phyloP scores from a whole-genome alignment of 495 filamentous ascomycete species.

The Xylaria castorea region DNA sequence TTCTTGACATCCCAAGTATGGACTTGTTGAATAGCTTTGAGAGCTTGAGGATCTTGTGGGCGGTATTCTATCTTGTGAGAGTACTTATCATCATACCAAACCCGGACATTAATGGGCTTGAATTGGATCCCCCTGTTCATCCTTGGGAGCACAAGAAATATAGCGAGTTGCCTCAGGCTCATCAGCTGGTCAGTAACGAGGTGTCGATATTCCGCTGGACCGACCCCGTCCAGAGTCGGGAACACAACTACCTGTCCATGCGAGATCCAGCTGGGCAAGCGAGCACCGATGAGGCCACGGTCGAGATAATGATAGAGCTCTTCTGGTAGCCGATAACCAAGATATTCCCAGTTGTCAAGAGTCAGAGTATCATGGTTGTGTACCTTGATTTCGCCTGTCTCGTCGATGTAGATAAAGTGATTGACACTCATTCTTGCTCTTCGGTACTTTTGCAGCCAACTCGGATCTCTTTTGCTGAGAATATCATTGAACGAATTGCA shows the following conservation, averaged over 20 bases:
- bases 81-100: slow-evolving; percentile 83
- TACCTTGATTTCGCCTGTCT: slow-evolving; percentile 74
- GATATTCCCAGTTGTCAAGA: slow-evolving; percentile 83
- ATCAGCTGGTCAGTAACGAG: slow-evolving; percentile 76
- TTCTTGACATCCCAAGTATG: slow-evolving; percentile 76
- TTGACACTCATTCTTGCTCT: slow-evolving; percentile 83
- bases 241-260: slow-evolving; percentile 75
- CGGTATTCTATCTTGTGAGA: slow-evolving; percentile 71
- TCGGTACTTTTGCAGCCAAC: slow-evolving; percentile 84
- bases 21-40: slow-evolving; percentile 64
- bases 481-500: slow-evolving; percentile 77
- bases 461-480: slow-evolving; percentile 63
- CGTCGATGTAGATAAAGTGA: slow-evolving; percentile 82
- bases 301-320: slow-evolving; percentile 94
- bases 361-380: slow-evolving; percentile 73
- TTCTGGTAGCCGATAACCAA: slow-evolving; percentile 85
- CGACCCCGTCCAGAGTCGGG: slow-evolving; percentile 81
- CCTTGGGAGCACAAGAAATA: slow-evolving; percentile 75
- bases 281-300: slow-evolving; percentile 77
- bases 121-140: slow-evolving; percentile 81
- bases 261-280: slow-evolving; percentile 80
- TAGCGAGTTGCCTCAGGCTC: slow-evolving; percentile 73
- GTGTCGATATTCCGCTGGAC: slow-evolving; percentile 78
- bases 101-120: slow-evolving; percentile 74
- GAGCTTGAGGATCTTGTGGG: slow-evolving; percentile 63